phyloP scores from a whole-genome alignment of 306 rosid genomes.

The Trichosanthes truncata region DNA sequence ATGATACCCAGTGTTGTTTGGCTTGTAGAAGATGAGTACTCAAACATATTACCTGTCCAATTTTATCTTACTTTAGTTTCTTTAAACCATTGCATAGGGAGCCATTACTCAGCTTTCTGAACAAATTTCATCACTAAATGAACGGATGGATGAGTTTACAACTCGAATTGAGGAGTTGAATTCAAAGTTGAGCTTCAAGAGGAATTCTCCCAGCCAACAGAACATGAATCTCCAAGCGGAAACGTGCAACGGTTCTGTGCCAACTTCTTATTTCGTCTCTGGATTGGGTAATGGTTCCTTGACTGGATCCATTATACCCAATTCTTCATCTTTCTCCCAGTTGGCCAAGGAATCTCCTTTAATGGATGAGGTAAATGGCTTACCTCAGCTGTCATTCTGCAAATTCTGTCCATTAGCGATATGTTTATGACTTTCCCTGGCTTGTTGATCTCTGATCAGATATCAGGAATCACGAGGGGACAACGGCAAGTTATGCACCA shows the following conservation, averaged over 20 bases:
- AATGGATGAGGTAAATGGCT: constrained; percentile 66
- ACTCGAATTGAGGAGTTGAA: constrained; percentile 76
- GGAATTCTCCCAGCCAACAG: constrained; percentile 64
- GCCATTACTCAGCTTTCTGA: constrained; percentile 68
- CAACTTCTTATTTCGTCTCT: constrained; percentile 63
- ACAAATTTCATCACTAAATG: constrained; percentile 82
- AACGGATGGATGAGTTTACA: constrained; percentile 95
- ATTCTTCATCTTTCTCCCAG: constrained; percentile 71
- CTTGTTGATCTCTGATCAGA: constrained; percentile 26
- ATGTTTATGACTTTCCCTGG: not conserved
- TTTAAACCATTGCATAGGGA: constrained; percentile 28
- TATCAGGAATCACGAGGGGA: constrained; percentile 48
- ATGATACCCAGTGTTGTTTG: constrained; percentile 7
- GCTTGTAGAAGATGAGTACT: not conserved
- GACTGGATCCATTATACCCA: constrained; percentile 53
- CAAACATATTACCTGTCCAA: not conserved
- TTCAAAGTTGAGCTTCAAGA: constrained; percentile 46
- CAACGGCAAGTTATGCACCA: constrained; percentile 87
- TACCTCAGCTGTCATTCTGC: not conserved
- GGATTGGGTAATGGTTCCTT: constrained; percentile 58
- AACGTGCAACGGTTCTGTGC: constrained; percentile 73
- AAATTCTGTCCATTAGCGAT: not conserved
- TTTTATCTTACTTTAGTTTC: not conserved
- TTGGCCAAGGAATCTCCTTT: constrained; percentile 57
- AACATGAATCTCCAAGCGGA: constrained; percentile 64